Percentiles rank a stretch among this genome's conserved stretches.
Conservation (phyloP, 2,329 filamentous ascomycete genomes). For the Verticillium nubilum region DNA sequence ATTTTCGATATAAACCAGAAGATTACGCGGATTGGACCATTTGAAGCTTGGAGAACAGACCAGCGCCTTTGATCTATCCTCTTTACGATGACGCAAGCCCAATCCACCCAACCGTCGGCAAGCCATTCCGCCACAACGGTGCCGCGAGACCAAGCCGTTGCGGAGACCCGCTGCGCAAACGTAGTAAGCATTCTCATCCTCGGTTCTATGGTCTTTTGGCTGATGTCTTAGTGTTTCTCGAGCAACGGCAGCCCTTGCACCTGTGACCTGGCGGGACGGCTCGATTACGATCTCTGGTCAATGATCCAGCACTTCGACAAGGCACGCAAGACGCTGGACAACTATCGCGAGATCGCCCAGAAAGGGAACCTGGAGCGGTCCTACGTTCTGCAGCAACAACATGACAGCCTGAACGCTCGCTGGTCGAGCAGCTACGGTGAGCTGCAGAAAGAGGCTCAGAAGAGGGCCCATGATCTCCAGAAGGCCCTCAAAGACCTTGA, state of each 20-base stretch:
- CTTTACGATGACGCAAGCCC: neutral
- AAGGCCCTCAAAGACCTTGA: neutral
- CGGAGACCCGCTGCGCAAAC: neutral
- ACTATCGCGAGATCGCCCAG: neutral
- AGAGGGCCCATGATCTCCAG: neutral
- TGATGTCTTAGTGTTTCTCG: neutral
- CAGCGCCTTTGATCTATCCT: neutral
- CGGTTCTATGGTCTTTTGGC: neutral
- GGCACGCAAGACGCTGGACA: neutral
- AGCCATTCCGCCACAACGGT: neutral
- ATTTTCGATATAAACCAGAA: neutral
- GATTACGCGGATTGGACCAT: neutral
- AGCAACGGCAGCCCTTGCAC: neutral
- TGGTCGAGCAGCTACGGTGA: neutral
- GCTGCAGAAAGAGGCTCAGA: neutral
- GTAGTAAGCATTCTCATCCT: neutral
- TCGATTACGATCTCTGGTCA: neutral
- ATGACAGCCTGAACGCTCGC: neutral
- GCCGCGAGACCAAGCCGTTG: neutral
- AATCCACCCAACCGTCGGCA: neutral
- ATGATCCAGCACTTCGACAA: neutral
- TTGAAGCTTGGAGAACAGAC: neutral
- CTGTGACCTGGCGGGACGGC: neutral
- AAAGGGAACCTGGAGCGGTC: neutral
- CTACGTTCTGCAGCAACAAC: neutral